Evolutionary conservation across 2,329 filamentous ascomycete genomes (phyloP).

Genomic region (Fusarium sp.): DNA sequence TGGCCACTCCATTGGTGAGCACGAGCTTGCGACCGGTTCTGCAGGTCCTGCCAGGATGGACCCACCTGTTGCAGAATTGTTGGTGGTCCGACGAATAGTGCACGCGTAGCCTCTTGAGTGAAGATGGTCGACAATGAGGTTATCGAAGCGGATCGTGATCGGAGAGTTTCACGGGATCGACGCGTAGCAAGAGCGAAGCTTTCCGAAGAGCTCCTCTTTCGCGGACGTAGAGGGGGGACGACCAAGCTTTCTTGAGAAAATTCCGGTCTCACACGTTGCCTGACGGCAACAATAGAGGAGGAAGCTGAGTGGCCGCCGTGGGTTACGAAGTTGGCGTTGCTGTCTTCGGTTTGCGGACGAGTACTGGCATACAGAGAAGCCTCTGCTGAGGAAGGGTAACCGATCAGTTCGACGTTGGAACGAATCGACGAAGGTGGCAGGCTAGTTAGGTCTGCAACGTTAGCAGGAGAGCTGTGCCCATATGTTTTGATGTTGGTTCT

Average conservation of each 20-base stretch:
- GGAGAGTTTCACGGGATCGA: slow-evolving; percentile 66
- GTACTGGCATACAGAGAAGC: slow-evolving; percentile 54
- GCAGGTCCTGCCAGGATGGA: slow-evolving; percentile 42
- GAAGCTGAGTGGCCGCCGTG: slow-evolving; percentile 60
- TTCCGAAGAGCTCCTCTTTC: slow-evolving; percentile 62
- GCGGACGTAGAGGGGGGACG: slow-evolving; percentile 66
- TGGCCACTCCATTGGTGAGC: slow-evolving; percentile 74
- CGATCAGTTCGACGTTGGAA: slow-evolving; percentile 66
- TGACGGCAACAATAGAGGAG: slow-evolving; percentile 53
- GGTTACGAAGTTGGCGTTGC: slow-evolving; percentile 66
- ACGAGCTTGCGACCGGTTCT: slow-evolving; percentile 44
- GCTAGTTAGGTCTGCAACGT: slow-evolving; percentile 54
- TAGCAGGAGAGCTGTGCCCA: slow-evolving; percentile 58
- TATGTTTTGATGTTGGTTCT: slow-evolving; percentile 68
- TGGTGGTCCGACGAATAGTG: slow-evolving; percentile 49
- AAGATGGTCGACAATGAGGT: slow-evolving; percentile 69
- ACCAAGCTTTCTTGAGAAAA: slow-evolving; percentile 73
- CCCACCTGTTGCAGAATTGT: slow-evolving; percentile 46
- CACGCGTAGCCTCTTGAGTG: slow-evolving; percentile 60
- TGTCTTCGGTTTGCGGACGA: slow-evolving; percentile 54
- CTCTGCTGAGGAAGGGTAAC: slow-evolving; percentile 62
- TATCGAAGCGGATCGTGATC: slow-evolving; percentile 65
- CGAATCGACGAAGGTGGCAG: slow-evolving; percentile 58
- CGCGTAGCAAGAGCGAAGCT: slow-evolving; percentile 63
- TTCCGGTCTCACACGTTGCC: slow-evolving; percentile 53